Evolutionary conservation across 2,329 filamentous ascomycete genomes (phyloP), one percentile per base, ranked within the genome.

Genomic region (Fusarium veterinarium): DNA sequence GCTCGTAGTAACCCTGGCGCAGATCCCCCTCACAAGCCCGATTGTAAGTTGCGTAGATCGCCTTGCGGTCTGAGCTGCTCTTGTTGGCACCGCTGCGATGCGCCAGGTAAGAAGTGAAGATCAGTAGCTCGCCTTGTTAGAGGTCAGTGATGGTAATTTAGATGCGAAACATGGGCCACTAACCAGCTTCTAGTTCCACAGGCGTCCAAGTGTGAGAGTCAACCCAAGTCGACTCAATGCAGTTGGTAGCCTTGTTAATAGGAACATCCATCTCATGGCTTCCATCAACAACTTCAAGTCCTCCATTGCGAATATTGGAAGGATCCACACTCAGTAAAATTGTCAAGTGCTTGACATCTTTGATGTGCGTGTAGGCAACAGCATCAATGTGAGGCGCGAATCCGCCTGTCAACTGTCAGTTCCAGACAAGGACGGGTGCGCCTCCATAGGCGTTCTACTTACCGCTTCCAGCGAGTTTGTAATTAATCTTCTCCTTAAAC

Each of bases 381-480:
- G 56, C 25, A 25, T 59, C 56, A 8, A 59, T 52, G 9, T 59
- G 56, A 25, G 56, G 56, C 4, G 56, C 56, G 9, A 59, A 59
- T 11, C 56, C 56, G 19, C 56, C 56, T 52, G 0, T 19, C 0
- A 31, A 7, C 0, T 1, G 6, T 58, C 14, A 58, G 55, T 17
- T 16, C 6, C 0, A 1, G 4, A 8, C 7, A 48, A n/a, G 10
- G 6, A 16, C 16, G 3, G 3, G 16, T 4, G 6, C 3, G 3
- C n/a, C 6, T 16, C 28, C 0, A n/a, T 3, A 3, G 19, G 17
- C n/a, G 2, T 4, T 7, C 11, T 6, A 4, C 23, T 51, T 52
- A 59, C 44, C 56, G 4, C 56, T 59, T 0, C 56, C 56, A n/a
- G 56, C 5, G 1, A 59, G 56, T 2, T 59, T 59, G 12, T 59